Conservation (phyloP, 2,329 filamentous ascomycete species). For the Pseudocercospora eumusae region DNA sequence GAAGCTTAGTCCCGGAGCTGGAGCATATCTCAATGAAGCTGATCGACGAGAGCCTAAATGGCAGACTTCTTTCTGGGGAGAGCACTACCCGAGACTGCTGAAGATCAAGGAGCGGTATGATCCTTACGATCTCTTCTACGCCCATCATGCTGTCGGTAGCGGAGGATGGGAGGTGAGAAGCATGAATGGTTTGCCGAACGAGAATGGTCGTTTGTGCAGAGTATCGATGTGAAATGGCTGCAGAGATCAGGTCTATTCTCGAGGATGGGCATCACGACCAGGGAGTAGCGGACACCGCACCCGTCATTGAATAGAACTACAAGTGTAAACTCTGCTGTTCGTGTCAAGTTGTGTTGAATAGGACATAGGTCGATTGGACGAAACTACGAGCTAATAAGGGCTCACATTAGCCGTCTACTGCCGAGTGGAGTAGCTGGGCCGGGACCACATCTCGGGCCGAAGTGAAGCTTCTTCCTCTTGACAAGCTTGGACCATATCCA, state of each 20-base stretch:
- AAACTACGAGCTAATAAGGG: no score
- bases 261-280: no score
- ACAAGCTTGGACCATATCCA: constrained; percentile 5
- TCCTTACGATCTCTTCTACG: constrained; percentile 37
- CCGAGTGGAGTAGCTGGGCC: not conserved
- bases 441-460: constrained; percentile 3
- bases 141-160: constrained; percentile 17
- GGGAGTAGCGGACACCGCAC: no score
- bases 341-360: no score
- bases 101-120: constrained; percentile 39
- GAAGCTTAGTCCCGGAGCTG: constrained; percentile 44
- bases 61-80: constrained; percentile 42
- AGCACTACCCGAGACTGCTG: constrained; percentile 38
- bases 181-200: constrained; percentile 10
- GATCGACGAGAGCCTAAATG: constrained; percentile 40
- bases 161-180: constrained; percentile 13
- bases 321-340: no score
- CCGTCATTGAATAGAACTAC: no score
- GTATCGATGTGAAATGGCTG: not conserved
- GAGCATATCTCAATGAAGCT: constrained; percentile 53
- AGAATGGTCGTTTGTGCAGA: constrained; percentile 4
- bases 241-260: no score
- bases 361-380: no score
- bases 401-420: not conserved
- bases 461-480: not conserved